Evolutionary conservation across 768 basidiomycete genomes (phyloP).

Genomic region (Agaricus sinodeliciosus): DNA sequence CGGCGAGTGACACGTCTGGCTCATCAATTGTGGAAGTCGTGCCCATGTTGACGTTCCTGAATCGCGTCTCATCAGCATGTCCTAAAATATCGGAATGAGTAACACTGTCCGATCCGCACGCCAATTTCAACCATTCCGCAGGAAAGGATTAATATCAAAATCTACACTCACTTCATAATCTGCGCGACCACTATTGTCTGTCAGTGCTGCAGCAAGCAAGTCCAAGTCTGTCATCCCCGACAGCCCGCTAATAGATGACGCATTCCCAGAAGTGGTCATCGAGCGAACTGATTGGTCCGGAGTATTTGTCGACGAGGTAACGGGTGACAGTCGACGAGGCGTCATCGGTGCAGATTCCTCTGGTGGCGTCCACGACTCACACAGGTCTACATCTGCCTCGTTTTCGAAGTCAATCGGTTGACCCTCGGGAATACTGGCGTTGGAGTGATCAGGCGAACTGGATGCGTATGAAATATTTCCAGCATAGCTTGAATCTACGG

Average conservation of each 20-base stretch:
- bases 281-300: slow-evolving; percentile 13
- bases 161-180: slow-evolving; percentile 7
- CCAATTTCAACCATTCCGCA: slow-evolving; percentile 1
- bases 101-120: slow-evolving; percentile 5
- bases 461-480: not conserved
- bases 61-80: slow-evolving; percentile 9
- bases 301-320: not conserved
- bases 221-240: slow-evolving; percentile 7
- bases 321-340: not conserved
- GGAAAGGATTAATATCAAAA: not conserved
- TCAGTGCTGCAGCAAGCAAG: not conserved
- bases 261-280: slow-evolving; percentile 9
- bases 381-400: slow-evolving; percentile 10
- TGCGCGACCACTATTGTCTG: not conserved
- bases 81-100: slow-evolving; percentile 11
- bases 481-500: slow-evolving; percentile 11
- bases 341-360: slow-evolving; percentile 8
- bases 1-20: slow-evolving; percentile 29
- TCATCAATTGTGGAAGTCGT: slow-evolving; percentile 9
- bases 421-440: slow-evolving; percentile 36
- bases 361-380: slow-evolving; percentile 10
- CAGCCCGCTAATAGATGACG: slow-evolving; percentile 5
- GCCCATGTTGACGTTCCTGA: slow-evolving; percentile 2
- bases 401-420: slow-evolving; percentile 53
- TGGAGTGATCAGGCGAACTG: slow-evolving; percentile 3